Evolutionary conservation across 164 flowering plant genomes (phyloP), one percentile per base, ranked within the genome.

Genomic region (Sextonia rubra): DNA sequence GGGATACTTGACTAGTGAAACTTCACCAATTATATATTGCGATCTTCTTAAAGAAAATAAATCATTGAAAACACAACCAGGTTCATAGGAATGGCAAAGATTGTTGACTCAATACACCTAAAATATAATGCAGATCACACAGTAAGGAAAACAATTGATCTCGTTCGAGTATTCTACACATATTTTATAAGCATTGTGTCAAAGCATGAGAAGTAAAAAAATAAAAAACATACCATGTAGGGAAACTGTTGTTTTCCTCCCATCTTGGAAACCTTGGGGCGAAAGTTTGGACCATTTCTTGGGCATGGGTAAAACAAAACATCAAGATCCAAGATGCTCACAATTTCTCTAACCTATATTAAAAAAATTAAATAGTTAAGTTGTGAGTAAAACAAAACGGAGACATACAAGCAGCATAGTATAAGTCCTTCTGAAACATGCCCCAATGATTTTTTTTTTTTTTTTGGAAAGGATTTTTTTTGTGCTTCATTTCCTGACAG

Each of bases 191-290:
- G 30, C n/a, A 68, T 12, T 15, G 32, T 23, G 55, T 67, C 25
- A 24, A 44, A 11, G 55, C 9, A 67, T 67, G 30, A 67, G 23
- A 49, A 44, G 44, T 12, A 47, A 27, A 30, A 30, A 2, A 63
- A 60, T 74, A 27, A 30, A 30, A 2, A 63, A 60, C 76, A 25
- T 27, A 95, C 99, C 99, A 95, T 95, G 87, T 95, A 95, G 61
- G 98, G 99, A 73, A 93, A 95, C 79, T 89, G 97, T 81, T 89
- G 83, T 71, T 93, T 95, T 72, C 99, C 99, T 78, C 99, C 99
- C 91, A 95, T 82, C 79, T 90, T 83, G 75, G 56, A 77, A 78
- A 82, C 97, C 82, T 90, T 91, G 73, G 93, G 90, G 58, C 99
- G 98, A 71, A 91, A 95, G 76, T 87, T 95, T 74, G 97, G 98